Base-by-base conservation (phyloP, 176 grass and related monocot species). In the Aegilops tauschii region DNA sequence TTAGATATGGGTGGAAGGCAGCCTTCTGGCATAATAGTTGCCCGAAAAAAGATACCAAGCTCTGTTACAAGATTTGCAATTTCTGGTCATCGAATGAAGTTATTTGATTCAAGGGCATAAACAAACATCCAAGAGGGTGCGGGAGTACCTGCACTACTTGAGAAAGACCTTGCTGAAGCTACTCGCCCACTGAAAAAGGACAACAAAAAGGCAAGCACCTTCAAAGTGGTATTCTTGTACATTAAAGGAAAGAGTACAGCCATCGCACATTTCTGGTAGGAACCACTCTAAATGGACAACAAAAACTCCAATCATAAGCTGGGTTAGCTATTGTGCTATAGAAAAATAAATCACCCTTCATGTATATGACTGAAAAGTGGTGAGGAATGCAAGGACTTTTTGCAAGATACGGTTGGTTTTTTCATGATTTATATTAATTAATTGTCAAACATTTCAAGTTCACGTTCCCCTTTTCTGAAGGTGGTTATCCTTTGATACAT, bases 71-170 rank as follows among this genome's bases (percentile, higher is more conserved):
- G 44, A 65, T 76, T 52, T 1, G 1, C 45, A 30, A 76, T 18
- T 59, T 61, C 34, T 39, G 64, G 50, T 78, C 12, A 58, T 36
- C 27, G 56, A 28, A 61, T 20, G 10, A 71, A 69, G n/a, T 44
- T 36, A 3, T 28, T 27, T 37, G 40, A 77, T 30, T 73, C 67
- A 76, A 81, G 8, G 16, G 66, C 12, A 74, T 86, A 72, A 50
- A 85, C 70, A 69, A 63, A 89, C 21, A 82, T 35, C 39, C 81
- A 59, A 56, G 73, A 59, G 20, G 18, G 18, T 8, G 54, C 1
- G 5, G 20, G 79, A 58, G 40, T 93, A 98, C 96, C 96, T 81
- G 92, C 87, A 81, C 59, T 84, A 77, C 80, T 91, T 89, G 96
- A 92, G 61, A 98, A 95, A 84, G 62, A 35, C 42, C 96, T 88